phyloP scores from a whole-genome alignment of 306 rosid species.

The Dalbergia cultrata region DNA sequence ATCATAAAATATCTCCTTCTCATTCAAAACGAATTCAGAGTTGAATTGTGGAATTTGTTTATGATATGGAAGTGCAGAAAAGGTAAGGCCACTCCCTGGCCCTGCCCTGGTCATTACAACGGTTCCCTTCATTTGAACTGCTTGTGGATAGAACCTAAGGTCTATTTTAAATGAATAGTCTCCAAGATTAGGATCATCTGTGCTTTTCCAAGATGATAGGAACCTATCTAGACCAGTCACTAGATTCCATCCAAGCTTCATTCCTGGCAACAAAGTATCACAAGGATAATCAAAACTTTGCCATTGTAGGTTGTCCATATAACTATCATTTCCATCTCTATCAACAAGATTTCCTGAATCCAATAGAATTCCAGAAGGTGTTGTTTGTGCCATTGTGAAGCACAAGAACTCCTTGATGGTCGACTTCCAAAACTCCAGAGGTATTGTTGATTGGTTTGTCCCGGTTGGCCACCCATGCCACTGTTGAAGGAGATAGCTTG shows the following conservation, averaged over 20 bases:
- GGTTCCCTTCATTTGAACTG: constrained; percentile 21
- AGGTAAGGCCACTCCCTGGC: constrained; percentile 49
- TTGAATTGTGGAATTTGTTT: too few species aligned
- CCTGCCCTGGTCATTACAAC: constrained; percentile 5
- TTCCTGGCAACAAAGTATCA: constrained; percentile 42
- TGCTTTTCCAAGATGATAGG: constrained; percentile 38
- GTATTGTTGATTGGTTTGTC: constrained; percentile 15
- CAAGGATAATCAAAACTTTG: constrained; percentile 17
- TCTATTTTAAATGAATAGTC: constrained; percentile 30
- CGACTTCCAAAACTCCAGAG: constrained; percentile 31
- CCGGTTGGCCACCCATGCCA: constrained; percentile 45
- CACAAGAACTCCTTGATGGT: constrained; percentile 27
- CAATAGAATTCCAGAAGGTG: constrained; percentile 24
- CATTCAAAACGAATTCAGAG: constrained; percentile 37
- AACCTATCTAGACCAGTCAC: constrained; percentile 24
- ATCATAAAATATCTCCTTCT: constrained; percentile 42
- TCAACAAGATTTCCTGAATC: too few species aligned
- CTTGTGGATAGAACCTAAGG: constrained; percentile 44
- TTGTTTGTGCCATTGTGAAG: constrained; percentile 21
- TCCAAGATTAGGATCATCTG: constrained; percentile 25
- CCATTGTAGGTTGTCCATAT: too few species aligned
- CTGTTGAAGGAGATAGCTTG: constrained; percentile 33
- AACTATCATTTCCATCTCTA: neutral
- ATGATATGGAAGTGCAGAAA: neutral
- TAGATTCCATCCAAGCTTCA: constrained; percentile 33